Percentiles rank a stretch among this genome's conserved stretches.
Evolutionary conservation across 306 rosid species (phyloP).

Genomic region (Cicer bijugum): DNA sequence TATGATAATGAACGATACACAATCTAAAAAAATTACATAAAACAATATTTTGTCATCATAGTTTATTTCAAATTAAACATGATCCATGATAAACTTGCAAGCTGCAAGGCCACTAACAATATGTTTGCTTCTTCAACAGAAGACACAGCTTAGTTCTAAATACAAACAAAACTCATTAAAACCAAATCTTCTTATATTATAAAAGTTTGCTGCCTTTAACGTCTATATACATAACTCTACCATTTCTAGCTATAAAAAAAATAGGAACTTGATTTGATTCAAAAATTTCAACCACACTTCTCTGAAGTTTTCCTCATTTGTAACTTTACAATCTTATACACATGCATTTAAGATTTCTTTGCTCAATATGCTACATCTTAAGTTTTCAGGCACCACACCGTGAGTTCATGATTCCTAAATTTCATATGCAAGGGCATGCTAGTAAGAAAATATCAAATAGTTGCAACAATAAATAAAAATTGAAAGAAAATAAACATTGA

Average conservation of each 20-base stretch:
- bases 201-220: not conserved
- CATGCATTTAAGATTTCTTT: not conserved
- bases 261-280: not conserved
- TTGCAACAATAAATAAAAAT: not conserved
- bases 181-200: not conserved
- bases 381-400: slow-evolving; percentile 10
- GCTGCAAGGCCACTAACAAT: slow-evolving; percentile 17
- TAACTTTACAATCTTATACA: slow-evolving; percentile 6
- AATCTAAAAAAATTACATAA: not conserved
- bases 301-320: slow-evolving; percentile 9
- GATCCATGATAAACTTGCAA: slow-evolving; percentile 19
- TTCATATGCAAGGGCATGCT: slow-evolving; percentile 3
- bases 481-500: slow-evolving; percentile 16
- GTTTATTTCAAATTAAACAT: slow-evolving; percentile 9
- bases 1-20: not conserved
- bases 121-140: not conserved
- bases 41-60: slow-evolving; percentile 17
- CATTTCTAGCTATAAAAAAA: slow-evolving; percentile 20
- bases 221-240: slow-evolving; percentile 6
- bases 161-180: not conserved
- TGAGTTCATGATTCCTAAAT: slow-evolving; percentile 33
- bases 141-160: not conserved
- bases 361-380: slow-evolving; percentile 15
- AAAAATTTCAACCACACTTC: slow-evolving; percentile 15
- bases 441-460: not conserved